Percentiles rank a stretch among this genome's conserved stretches.
These are phyloP conservation scores for Aspergillus latus DNA, from an alignment of 2,329 filamentous ascomycete genomes.

Conservation along the genomic window DNA sequence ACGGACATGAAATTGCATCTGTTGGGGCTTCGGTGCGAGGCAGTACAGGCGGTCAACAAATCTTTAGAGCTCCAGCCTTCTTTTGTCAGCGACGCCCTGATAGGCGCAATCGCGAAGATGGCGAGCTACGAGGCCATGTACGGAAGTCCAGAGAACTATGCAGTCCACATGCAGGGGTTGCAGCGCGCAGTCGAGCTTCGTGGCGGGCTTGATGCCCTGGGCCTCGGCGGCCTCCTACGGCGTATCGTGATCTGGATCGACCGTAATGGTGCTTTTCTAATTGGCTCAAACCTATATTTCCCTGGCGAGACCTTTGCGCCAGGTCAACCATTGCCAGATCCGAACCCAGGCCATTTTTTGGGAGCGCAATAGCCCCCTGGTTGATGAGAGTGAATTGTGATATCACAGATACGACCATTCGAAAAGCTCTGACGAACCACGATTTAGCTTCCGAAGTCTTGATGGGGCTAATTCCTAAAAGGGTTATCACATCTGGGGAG, in stretches of 20 bases:
- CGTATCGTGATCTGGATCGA: slow-evolving; percentile 54
- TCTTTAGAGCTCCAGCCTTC: slow-evolving; percentile 33
- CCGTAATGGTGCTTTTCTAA: slow-evolving; percentile 41
- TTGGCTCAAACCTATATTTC: slow-evolving; percentile 36
- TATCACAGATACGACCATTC: background rate
- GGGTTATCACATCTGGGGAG: slow-evolving; percentile 7
- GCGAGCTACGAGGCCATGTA: slow-evolving; percentile 56
- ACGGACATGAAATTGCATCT: slow-evolving; percentile 30
- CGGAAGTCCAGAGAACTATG: slow-evolving; percentile 44
- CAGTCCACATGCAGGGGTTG: slow-evolving; percentile 51
- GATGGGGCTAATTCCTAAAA: background rate
- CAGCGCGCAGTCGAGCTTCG: slow-evolving; percentile 45
- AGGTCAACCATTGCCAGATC: slow-evolving; percentile 24
- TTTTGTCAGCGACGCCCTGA: slow-evolving; percentile 43
- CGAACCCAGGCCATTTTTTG: slow-evolving; percentile 39
- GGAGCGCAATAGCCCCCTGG: slow-evolving; percentile 17
- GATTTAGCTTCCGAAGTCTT: background rate
- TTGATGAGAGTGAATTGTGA: background rate
- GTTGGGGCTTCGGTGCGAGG: slow-evolving; percentile 46
- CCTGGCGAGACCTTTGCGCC: slow-evolving; percentile 30
- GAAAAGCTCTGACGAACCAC: background rate
- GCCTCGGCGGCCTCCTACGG: slow-evolving; percentile 48
- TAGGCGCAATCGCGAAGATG: slow-evolving; percentile 54
- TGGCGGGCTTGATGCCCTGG: slow-evolving; percentile 47
- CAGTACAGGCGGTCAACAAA: slow-evolving; percentile 46